phyloP scores from a whole-genome alignment of 2,329 filamentous ascomycete genomes.

The Talaromyces piceae region DNA sequence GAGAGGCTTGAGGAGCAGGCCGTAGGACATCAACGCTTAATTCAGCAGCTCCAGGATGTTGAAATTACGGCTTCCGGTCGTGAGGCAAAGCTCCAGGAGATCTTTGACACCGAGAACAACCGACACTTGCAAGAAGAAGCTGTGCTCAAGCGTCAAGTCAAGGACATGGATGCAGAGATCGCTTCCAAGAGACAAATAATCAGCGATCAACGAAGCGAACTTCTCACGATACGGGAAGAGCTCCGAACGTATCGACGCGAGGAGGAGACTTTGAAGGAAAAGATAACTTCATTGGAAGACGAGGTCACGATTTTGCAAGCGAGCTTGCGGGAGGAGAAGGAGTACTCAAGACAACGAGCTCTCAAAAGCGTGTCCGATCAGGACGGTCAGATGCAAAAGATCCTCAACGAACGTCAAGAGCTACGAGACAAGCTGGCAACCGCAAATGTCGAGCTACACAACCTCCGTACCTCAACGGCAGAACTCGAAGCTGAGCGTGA shows the following conservation, averaged over 20 bases:
- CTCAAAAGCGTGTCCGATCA: constrained; percentile 53
- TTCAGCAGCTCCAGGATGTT: constrained; percentile 60
- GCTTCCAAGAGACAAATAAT: constrained; percentile 58
- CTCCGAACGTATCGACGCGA: constrained; percentile 61
- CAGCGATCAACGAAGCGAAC: constrained; percentile 58
- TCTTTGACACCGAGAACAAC: constrained; percentile 62
- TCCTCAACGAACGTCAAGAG: constrained; percentile 53
- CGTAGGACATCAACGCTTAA: constrained; percentile 59
- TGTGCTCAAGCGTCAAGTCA: constrained; percentile 63
- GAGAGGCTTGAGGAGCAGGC: constrained; percentile 62
- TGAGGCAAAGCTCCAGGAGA: constrained; percentile 60
- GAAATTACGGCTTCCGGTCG: constrained; percentile 62
- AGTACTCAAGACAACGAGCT: constrained; percentile 51
- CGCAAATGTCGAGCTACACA: constrained; percentile 54
- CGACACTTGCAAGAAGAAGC: constrained; percentile 66
- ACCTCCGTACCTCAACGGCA: constrained; percentile 49
- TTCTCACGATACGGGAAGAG: constrained; percentile 60
- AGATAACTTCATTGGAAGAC: constrained; percentile 62
- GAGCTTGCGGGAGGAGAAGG: constrained; percentile 57
- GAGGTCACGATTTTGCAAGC: constrained; percentile 68
- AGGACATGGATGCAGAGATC: constrained; percentile 65
- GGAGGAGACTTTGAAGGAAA: constrained; percentile 56
- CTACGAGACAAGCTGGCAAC: constrained; percentile 57
- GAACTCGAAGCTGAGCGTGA: constrained; percentile 60
- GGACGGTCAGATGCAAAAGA: constrained; percentile 50